These are phyloP conservation scores for Cercospora canescens DNA, from an alignment of 2,329 filamentous ascomycete species.

Conservation along the genomic window DNA sequence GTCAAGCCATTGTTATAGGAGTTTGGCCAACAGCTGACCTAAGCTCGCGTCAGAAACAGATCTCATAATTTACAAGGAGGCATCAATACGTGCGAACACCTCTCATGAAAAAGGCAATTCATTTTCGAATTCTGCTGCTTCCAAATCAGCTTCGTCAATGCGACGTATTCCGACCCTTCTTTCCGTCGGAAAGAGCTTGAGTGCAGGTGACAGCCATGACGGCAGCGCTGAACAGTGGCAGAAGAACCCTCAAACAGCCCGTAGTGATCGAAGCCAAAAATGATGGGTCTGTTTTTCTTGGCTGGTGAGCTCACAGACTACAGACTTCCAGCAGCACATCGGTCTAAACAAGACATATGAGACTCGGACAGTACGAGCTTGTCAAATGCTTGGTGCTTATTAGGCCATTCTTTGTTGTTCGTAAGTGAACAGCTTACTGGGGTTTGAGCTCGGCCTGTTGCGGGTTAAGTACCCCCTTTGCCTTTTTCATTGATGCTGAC, in stretches of 20 bases:
- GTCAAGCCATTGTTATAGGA: too few species aligned
- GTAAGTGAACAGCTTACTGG: background rate
- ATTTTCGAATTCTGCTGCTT: too few species aligned
- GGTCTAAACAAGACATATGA: background rate
- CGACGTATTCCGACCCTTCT: background rate
- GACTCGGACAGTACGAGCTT: background rate
- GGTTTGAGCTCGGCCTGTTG: background rate
- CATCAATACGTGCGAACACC: too few species aligned
- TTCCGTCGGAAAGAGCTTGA: background rate
- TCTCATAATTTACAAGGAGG: too few species aligned
- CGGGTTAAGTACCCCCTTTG: background rate
- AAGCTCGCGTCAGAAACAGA: too few species aligned
- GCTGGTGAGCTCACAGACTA: too few species aligned
- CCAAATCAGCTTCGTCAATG: too few species aligned
- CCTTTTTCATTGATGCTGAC: background rate
- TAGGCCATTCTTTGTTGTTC: background rate
- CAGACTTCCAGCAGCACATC: too few species aligned
- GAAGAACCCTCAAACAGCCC: background rate
- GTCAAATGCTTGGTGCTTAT: background rate
- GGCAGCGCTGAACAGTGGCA: background rate
- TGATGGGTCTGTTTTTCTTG: too few species aligned
- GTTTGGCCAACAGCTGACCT: too few species aligned
- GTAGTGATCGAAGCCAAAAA: background rate
- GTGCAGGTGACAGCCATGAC: background rate
- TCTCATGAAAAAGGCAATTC: too few species aligned